Base-by-base conservation (phyloP, 1,284 basidiomycete genomes). In the Porodaedalea pini region DNA sequence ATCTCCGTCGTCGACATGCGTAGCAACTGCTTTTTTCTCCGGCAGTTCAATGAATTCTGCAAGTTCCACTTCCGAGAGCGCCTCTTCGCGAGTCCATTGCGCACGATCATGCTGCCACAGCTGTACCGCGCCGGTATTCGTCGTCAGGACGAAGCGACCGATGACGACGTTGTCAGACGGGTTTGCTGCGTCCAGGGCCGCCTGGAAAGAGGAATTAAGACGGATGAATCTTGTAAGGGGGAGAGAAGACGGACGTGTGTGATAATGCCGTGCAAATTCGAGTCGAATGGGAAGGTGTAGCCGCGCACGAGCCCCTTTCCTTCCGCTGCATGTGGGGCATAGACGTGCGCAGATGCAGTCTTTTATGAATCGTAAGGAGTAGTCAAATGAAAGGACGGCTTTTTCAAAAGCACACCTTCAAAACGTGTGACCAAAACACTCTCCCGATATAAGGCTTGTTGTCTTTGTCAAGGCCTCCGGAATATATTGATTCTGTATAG, bases 41-140 rank as follows among this genome's bases (percentile, higher is more conserved):
- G 92, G 90, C 6, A 96, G 77, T 64, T 94, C 89, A 39, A 96
- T 80, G 58, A 93, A 83, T 56, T 85, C 80, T 2, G 85, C 83
- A 0, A 78, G 77, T 17, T 78, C 75, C 49, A 92, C 78, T 21
- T 83, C 77, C 0, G 90, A 76, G 10, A 97, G 76, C 0, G 83
- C 80, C 67, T 98, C 95, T 67, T 98, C 94, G 40, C 92, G 78
- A 0, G 80, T 81, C 94, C 93, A 98, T 52, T 81, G 74, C 17
- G 83, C 69, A 44, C 76, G 67, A 41, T 85, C 78, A 31, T 83
- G 78, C 48, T 85, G 76, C 82, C 90, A 89, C 8, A 90, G 74
- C 64, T 94, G 92, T 8, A 97, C 67, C 0, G 90, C 78, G 8
- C 93, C 93, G 0, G 88, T 89, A 4, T 82, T 83, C 0, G 92